Base-by-base conservation (phyloP, 148 eudicot species). In the Chenopodium suecicum region DNA sequence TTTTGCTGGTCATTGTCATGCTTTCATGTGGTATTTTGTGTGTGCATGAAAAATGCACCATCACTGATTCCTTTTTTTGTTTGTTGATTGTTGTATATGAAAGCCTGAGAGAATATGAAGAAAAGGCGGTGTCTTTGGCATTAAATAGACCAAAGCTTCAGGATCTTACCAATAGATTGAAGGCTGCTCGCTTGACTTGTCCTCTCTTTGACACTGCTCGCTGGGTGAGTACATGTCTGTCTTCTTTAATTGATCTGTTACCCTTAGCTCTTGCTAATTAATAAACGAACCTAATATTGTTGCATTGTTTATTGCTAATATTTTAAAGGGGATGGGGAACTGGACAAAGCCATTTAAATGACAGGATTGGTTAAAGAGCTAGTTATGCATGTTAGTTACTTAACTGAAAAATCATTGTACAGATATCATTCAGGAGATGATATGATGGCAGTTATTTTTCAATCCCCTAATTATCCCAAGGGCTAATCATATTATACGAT, bases 151-250 rank as follows among this genome's bases (percentile, higher is more conserved):
- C 91, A 7, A 92, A 89, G 89, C 98, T 95, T 81, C 89, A 80
- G 78, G 89, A 88, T 79, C 93, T 95, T 80, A 92, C 93, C 13
- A 76, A 90, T 74, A 91, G 85, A 83, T 91, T 95, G 84, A 95
- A 93, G 88, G 96, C 91, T 46, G 89, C 89, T 37, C 96, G 98
- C 48, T 66, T 92, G 85, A 95, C 90, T 70, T 95, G 98, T 79
- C 97, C 98, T 83, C 86, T 95, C n/a, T 93, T 95, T 76, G 98
- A 95, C 86, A 95, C 98, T 5, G 79, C 91, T 66, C 94, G 98
- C 70, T 95, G 98, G 98, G 98, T 95, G 84, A 88, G 98, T 87
- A 50, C 60, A 23, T 75, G 22, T 48, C 22, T 63, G 4, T 78
- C 44, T 41, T 58, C 77, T 34, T 50, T 16, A 25, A 2, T 14